A percentile compares a stretch with the other conserved stretches of the same genome.
These are phyloP conservation scores for Debaryomyces coudertii DNA, from an alignment of 1,139 yeast genomes.

Conservation along the genomic window DNA sequence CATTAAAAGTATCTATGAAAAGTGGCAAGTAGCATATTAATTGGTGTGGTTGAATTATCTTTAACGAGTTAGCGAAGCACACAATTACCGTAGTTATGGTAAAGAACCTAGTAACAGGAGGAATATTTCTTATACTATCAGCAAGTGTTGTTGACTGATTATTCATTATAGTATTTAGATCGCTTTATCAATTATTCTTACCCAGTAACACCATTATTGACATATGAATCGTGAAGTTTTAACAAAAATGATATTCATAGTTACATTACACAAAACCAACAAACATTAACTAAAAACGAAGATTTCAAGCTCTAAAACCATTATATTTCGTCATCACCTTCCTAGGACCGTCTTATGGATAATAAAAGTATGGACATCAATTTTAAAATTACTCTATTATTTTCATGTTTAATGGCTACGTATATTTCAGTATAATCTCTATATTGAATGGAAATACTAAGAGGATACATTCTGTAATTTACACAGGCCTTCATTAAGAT, in stretches of 20 bases:
- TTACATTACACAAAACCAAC: not conserved
- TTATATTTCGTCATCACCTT: not conserved
- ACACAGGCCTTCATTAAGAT: conserved; percentile 2
- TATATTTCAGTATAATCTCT: not conserved
- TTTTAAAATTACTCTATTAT: not conserved
- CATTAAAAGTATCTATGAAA: conserved; percentile 11
- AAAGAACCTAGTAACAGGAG: conserved; percentile 52
- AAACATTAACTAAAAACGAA: not conserved
- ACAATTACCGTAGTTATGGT: conserved; percentile 39
- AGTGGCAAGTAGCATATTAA: conserved; percentile 17
- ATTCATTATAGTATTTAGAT: conserved; percentile 5
- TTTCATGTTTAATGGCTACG: not conserved
- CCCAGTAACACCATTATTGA: not conserved
- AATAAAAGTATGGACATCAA: not conserved
- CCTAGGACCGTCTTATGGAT: not conserved
- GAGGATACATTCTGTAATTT: not conserved
- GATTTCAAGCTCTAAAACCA: not conserved
- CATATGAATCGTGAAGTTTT: not conserved
- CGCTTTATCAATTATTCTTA: not conserved
- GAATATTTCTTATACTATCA: conserved; percentile 38
- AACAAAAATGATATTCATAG: not conserved
- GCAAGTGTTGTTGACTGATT: conserved; percentile 21
- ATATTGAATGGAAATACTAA: not conserved
- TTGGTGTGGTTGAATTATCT: conserved; percentile 17
- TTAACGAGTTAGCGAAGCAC: conserved; percentile 30